Conservation (phyloP, 1,284 basidiomycete species). For the Irpex sp. region DNA sequence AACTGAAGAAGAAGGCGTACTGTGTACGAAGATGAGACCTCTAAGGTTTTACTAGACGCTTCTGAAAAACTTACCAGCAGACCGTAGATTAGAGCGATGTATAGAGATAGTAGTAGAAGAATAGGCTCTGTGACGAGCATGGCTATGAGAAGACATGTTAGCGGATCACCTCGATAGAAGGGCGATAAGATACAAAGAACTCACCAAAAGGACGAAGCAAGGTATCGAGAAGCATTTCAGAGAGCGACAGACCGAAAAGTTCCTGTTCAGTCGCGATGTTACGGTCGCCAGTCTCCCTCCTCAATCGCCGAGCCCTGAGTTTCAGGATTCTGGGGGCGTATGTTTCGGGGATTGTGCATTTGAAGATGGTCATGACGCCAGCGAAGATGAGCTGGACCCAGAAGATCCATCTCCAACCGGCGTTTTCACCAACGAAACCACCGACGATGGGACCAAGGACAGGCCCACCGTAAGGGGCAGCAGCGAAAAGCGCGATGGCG, state of each 20-base stretch:
- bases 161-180: too few species aligned
- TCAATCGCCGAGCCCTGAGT: constrained; percentile 14
- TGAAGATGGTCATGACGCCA: constrained; percentile 38
- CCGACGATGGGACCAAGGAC: constrained; percentile 59
- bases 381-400: constrained; percentile 47
- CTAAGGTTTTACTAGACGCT: background rate
- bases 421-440: constrained; percentile 41
- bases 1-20: constrained; percentile 54
- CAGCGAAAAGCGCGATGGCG: constrained; percentile 59
- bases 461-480: constrained; percentile 63
- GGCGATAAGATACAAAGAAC: constrained; percentile 5
- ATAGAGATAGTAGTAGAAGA: constrained; percentile 62
- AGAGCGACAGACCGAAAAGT: constrained; percentile 51
- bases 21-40: constrained; percentile 4
- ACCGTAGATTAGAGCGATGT: constrained; percentile 68
- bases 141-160: constrained; percentile 12
- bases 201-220: constrained; percentile 51
- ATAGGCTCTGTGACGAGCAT: constrained; percentile 70
- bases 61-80: constrained; percentile 22
- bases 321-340: constrained; percentile 53
- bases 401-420: constrained; percentile 44
- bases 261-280: constrained; percentile 60
- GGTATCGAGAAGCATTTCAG: constrained; percentile 50
- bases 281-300: constrained; percentile 39
- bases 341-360: constrained; percentile 48